Evolutionary conservation across 2,329 filamentous ascomycete genomes (phyloP).

Genomic region (Aspergillus chevalieri): DNA sequence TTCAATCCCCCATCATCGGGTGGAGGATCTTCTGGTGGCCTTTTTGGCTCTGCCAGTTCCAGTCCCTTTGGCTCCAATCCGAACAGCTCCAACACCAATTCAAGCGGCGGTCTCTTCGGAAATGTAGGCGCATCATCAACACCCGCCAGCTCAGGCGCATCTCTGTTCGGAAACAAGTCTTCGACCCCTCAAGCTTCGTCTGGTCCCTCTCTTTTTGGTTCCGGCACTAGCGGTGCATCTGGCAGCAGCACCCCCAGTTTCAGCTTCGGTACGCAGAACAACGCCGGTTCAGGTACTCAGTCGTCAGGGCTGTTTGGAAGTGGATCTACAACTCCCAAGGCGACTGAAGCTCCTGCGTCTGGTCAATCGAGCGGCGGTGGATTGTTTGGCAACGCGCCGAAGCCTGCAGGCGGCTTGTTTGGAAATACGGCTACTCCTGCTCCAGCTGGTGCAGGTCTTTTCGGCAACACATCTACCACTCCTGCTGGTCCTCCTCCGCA

Average conservation of each 20-base stretch:
- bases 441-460: conserved; percentile 27
- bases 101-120: conserved; percentile 36
- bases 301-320: conserved; percentile 24
- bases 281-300: conserved; percentile 14
- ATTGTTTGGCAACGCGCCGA: conserved; percentile 28
- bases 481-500: conserved; percentile 45
- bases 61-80: conserved; percentile 27
- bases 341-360: conserved; percentile 25
- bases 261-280: conserved; percentile 27
- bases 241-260: conserved; percentile 23
- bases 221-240: conserved; percentile 9
- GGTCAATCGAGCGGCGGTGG: conserved; percentile 25
- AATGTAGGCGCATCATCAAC: conserved; percentile 31
- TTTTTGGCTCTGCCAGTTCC: conserved; percentile 27
- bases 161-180: conserved; percentile 28
- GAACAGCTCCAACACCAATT: conserved; percentile 20
- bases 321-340: conserved; percentile 31
- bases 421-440: conserved; percentile 36
- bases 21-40: conserved; percentile 25
- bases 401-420: conserved; percentile 24
- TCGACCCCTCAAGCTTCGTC: conserved; percentile 13
- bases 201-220: conserved; percentile 19
- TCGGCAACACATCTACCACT: conserved; percentile 43
- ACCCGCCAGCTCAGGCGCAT: conserved; percentile 25
- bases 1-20: conserved; percentile 36